Evolutionary conservation across 2,329 filamentous ascomycete genomes (phyloP), one percentile per base, ranked within the genome.

Genomic region (Ceratocystis papillata): DNA sequence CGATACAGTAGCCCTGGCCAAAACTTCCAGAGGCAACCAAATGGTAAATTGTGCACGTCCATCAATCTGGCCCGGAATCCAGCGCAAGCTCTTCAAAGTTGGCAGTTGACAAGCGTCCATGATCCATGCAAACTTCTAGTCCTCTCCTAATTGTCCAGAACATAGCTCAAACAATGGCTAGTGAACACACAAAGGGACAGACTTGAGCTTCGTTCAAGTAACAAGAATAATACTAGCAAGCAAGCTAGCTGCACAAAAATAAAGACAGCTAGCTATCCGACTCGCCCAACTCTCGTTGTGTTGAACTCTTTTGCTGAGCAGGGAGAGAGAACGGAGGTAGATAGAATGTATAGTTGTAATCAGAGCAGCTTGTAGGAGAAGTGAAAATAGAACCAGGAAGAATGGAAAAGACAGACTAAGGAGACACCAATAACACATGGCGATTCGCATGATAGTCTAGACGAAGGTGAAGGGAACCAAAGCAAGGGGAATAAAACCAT

Each of bases 391-490:
- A 41, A 5, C 10, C 3, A 15, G 37, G 10, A 15, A 41, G 12
- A 41, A 41, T 41, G 37, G 10, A 41, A 15, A 3, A 41, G 37
- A 15, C 37, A 41, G 37, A 15, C 37, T 5, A 12, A 15, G 37
- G 37, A 15, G 3, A 41, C 8, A 5, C 25, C 55, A 59, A 37
- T n/a, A 10, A 17, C 25, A 57, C 25, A 25, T 57, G 22, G 3
- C 53, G 6, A 33, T 5, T 57, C 15, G 12, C 53, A 30, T 25
- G 17, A 30, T 30, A 15, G 12, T 17, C 12, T 30, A 8, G 17
- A 57, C 7, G 28, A 28, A 5, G 55, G 33, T 10, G 70, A 71
- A 62, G 20, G 41, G n/a, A 62, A 17, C 10, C 10, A 10, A n/a
- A 62, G 17, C 15, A 5, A 45, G 44, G 20, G 10, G 37, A 41